Conservation (phyloP, 129 eudicot species). For the Kitagawia praeruptora region DNA sequence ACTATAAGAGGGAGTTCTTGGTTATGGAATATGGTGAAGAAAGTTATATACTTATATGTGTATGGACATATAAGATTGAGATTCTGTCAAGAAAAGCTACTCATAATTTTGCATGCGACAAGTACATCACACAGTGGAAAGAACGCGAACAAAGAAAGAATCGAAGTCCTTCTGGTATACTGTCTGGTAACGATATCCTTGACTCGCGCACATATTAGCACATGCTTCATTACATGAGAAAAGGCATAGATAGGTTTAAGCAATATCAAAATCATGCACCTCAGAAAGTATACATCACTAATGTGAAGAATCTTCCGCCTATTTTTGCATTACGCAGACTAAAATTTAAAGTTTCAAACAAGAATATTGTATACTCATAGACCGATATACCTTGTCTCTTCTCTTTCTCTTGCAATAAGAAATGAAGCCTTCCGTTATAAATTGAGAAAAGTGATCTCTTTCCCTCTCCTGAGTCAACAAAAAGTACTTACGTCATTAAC, state of each 20-base stretch:
- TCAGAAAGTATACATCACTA: not conserved
- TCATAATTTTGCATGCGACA: not conserved
- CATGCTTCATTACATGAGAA: not conserved
- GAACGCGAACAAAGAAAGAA: not conserved
- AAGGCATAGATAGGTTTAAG: not conserved
- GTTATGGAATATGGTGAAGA: not conserved
- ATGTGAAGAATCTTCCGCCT: not conserved
- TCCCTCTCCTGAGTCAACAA: slow-evolving; percentile 65
- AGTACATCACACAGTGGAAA: not conserved
- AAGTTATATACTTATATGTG: not conserved
- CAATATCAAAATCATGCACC: not conserved
- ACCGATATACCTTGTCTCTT: slow-evolving; percentile 67
- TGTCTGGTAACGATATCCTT: not conserved
- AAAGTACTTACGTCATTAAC: slow-evolving; percentile 2
- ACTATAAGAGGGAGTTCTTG: not conserved
- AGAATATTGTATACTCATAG: not conserved
- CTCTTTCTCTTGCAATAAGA: slow-evolving; percentile 98
- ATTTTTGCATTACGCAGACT: not conserved
- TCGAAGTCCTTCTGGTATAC: not conserved
- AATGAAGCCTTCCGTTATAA: slow-evolving; percentile 91
- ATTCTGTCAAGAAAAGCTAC: not conserved
- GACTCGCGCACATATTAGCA: not conserved
- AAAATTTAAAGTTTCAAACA: too few species aligned
- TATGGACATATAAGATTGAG: not conserved
- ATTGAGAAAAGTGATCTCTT: slow-evolving; percentile 97